Conservation (phyloP, 306 rosid species). For the Vicia villosa region DNA sequence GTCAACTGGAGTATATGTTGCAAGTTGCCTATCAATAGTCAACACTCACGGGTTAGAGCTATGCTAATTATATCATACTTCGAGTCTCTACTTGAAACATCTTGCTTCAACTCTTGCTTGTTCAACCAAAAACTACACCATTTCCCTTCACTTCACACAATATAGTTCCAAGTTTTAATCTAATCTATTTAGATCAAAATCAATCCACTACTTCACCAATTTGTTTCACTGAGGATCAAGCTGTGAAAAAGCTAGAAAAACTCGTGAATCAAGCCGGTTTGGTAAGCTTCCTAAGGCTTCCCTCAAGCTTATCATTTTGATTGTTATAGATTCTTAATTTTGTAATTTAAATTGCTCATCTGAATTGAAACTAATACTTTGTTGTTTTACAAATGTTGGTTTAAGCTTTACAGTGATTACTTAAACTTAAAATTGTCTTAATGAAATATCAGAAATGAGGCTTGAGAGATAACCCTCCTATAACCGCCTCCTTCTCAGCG, state of each 20-base stretch:
- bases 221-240: background rate
- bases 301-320: background rate
- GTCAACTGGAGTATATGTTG: conserved; percentile 19
- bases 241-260: background rate
- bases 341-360: background rate
- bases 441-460: background rate
- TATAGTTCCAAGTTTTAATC: background rate
- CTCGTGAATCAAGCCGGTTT: background rate
- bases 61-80: conserved; percentile 25
- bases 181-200: background rate
- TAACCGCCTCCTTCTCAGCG: background rate
- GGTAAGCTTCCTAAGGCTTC: background rate
- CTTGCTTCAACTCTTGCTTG: background rate
- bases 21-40: background rate
- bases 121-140: background rate
- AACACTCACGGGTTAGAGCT: conserved; percentile 11
- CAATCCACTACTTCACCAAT: background rate
- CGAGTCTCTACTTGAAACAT: background rate
- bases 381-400: background rate
- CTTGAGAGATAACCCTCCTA: background rate
- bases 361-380: background rate
- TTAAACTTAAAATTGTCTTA: background rate
- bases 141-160: background rate
- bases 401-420: background rate
- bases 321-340: background rate